Evolutionary conservation across 768 basidiomycete species (phyloP).

Genomic region (Lentinula sp.): DNA sequence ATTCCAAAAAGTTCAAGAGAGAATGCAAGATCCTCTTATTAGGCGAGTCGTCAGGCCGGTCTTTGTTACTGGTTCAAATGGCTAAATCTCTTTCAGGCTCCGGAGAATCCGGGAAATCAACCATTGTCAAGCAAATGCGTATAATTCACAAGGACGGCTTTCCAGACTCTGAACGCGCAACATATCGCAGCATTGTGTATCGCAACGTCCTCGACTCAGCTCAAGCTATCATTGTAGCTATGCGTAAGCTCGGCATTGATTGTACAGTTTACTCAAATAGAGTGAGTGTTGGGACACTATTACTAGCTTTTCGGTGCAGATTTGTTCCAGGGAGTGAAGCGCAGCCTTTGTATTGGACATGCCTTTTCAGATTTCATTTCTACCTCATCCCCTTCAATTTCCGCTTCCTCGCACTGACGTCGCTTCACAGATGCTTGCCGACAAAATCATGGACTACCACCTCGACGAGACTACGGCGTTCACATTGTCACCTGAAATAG

Average conservation of each 20-base stretch:
- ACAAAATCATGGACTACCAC: conserved; percentile 16
- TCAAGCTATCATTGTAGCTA: conserved; percentile 77
- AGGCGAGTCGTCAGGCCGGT: conserved; percentile 44
- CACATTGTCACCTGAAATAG: conserved; percentile 36
- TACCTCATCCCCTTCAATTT: background rate
- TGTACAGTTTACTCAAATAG: conserved; percentile 64
- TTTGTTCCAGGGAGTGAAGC: background rate
- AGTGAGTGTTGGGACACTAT: conserved; percentile 22
- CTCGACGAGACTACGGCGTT: conserved; percentile 43
- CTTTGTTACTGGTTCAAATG: background rate
- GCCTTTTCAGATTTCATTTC: background rate
- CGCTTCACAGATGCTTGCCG: conserved; percentile 1
- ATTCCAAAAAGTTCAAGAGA: conserved; percentile 70
- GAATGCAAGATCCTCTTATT: conserved; percentile 92
- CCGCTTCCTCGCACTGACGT: background rate
- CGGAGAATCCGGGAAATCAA: conserved; percentile 92
- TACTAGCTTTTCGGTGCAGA: too few species aligned
- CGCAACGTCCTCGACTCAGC: conserved; percentile 87
- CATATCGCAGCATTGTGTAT: conserved; percentile 75
- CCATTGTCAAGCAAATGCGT: conserved; percentile 99
- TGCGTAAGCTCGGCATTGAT: conserved; percentile 82
- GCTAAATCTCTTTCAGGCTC: conserved; percentile 51
- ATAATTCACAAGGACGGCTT: conserved; percentile 95
- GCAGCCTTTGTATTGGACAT: background rate
- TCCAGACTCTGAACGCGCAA: conserved; percentile 66